phyloP scores from a whole-genome alignment of 2,329 filamentous ascomycete species.

The Botrytis paeoniae region DNA sequence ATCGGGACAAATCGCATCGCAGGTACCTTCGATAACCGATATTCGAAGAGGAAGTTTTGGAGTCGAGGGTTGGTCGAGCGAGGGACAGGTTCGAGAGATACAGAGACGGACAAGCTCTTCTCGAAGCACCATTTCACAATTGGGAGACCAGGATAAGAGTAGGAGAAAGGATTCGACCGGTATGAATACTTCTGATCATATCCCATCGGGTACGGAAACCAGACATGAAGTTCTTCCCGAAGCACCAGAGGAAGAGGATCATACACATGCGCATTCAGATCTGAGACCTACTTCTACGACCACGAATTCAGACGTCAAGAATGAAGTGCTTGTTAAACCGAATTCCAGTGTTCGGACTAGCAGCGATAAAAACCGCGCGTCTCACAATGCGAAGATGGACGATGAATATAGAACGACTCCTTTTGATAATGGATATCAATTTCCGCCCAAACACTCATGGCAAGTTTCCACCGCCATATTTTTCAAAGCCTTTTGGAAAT shows the following conservation, averaged over 20 bases:
- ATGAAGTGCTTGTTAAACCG: not conserved
- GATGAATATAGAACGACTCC: conserved; percentile 36
- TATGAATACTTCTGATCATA: conserved; percentile 19
- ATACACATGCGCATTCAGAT: not conserved
- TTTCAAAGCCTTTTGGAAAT: conserved; percentile 64
- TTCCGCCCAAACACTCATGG: conserved; percentile 59
- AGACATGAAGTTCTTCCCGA: conserved; percentile 29
- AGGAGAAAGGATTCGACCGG: conserved; percentile 23
- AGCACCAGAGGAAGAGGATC: conserved; percentile 25
- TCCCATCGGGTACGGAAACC: conserved; percentile 20
- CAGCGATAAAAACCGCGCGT: conserved; percentile 28
- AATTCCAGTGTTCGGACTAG: conserved; percentile 19
- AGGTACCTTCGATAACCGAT: conserved; percentile 34
- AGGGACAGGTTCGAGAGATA: conserved; percentile 36
- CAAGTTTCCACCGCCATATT: conserved; percentile 57
- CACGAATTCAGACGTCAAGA: not conserved
- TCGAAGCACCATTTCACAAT: conserved; percentile 27
- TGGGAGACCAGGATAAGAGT: conserved; percentile 16
- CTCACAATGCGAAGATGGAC: conserved; percentile 23
- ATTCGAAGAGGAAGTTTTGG: conserved; percentile 36
- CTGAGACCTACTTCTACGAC: not conserved
- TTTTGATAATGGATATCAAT: conserved; percentile 64
- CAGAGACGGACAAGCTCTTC: conserved; percentile 30
- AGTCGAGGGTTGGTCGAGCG: conserved; percentile 35
- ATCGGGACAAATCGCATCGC: conserved; percentile 44